Conservation (phyloP, 176 grass and related monocot species). For the Cocos nucifera region DNA sequence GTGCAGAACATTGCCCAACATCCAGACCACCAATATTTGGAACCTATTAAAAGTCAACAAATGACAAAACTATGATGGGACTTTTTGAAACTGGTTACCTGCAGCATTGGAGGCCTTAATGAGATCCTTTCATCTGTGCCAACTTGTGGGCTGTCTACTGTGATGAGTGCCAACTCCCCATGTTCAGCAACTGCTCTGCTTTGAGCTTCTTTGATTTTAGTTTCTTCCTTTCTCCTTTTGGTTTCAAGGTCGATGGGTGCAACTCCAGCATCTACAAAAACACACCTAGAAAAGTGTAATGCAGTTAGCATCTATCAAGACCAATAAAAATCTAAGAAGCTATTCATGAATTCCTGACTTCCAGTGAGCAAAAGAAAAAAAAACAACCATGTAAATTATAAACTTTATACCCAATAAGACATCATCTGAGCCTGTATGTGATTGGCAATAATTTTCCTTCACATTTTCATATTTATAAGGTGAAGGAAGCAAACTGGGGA, state of each 20-base stretch:
- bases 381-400: no score
- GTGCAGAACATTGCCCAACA: no score
- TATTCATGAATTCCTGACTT: no score
- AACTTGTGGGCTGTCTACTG: slow-evolving; percentile 67
- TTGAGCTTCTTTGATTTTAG: slow-evolving; percentile 91
- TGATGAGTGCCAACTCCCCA: slow-evolving; percentile 88
- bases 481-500: no score
- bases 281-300: slow-evolving; percentile 51
- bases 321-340: no score
- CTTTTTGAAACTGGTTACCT: slow-evolving; percentile 39
- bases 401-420: no score
- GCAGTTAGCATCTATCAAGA: not conserved
- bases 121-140: slow-evolving; percentile 54
- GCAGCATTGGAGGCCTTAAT: slow-evolving; percentile 90
- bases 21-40: no score
- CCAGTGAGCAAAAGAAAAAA: no score
- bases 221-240: slow-evolving; percentile 91
- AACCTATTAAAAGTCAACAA: no score
- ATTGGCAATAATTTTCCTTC: no score
- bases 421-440: no score
- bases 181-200: slow-evolving; percentile 57
- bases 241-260: slow-evolving; percentile 87
- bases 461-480: no score
- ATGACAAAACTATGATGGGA: not conserved
- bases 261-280: slow-evolving; percentile 96